phyloP scores from a whole-genome alignment of 2,329 filamentous ascomycete genomes.

The Hypoxylon rubiginosum region DNA sequence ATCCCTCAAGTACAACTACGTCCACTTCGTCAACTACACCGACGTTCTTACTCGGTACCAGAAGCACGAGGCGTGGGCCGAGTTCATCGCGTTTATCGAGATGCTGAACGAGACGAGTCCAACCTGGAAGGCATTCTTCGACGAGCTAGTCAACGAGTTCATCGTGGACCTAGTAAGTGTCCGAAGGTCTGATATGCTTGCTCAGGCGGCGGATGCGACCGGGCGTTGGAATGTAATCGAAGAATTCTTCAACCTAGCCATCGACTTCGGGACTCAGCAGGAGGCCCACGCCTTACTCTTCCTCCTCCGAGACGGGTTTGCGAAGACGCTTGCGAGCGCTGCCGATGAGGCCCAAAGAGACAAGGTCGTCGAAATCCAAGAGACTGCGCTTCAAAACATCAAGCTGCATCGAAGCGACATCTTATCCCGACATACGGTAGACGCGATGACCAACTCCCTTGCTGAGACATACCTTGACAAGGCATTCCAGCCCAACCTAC shows the following conservation, averaged over 20 bases:
- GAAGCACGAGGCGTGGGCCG: constrained; percentile 39
- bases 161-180: constrained; percentile 37
- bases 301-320: constrained; percentile 45
- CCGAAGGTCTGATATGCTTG: constrained; percentile 43
- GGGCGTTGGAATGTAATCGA: constrained; percentile 48
- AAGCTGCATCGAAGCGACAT: constrained; percentile 44
- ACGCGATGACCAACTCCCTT: constrained; percentile 43
- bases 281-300: constrained; percentile 49
- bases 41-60: constrained; percentile 45
- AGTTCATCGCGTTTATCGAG: constrained; percentile 49
- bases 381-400: constrained; percentile 44
- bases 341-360: constrained; percentile 33
- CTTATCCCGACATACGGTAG: constrained; percentile 41
- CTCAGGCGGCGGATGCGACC: constrained; percentile 46
- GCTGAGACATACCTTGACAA: constrained; percentile 46
- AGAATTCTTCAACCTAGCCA: constrained; percentile 45
- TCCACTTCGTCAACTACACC: constrained; percentile 47
- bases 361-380: constrained; percentile 44
- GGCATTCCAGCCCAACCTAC: constrained; percentile 40
- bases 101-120: constrained; percentile 43
- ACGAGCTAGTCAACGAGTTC: constrained; percentile 51
- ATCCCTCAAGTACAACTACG: constrained; percentile 48
- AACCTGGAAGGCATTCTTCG: constrained; percentile 48
- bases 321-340: constrained; percentile 44
- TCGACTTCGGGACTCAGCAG: constrained; percentile 43